Conservation (phyloP, 257 asterid genomes). For the Petunia axillaris region DNA sequence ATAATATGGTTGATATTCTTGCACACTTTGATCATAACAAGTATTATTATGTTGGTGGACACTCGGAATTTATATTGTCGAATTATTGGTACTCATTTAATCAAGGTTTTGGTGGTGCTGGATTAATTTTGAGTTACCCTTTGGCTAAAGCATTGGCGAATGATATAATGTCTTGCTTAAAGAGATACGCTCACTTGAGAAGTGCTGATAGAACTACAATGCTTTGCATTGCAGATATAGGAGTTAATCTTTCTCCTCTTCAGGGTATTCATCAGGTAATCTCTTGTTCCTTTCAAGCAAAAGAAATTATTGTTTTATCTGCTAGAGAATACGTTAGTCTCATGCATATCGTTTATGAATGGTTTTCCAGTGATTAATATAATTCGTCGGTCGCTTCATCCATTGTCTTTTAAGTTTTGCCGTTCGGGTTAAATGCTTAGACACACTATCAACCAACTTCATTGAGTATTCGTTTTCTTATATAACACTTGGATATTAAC, state of each 20-base stretch:
- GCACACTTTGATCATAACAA: conserved; percentile 38
- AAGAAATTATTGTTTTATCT: too few species aligned
- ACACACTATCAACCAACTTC: neutral
- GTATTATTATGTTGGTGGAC: conserved; percentile 37
- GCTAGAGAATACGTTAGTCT: too few species aligned
- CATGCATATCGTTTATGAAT: too few species aligned
- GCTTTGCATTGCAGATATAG: conserved; percentile 39
- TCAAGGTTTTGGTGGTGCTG: conserved; percentile 46
- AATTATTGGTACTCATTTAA: conserved; percentile 32
- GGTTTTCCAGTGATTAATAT: too few species aligned
- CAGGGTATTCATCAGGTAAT: conserved; percentile 44
- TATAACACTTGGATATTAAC: neutral
- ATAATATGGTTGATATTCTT: conserved; percentile 37
- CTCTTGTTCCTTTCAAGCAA: neutral
- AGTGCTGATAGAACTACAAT: conserved; percentile 34
- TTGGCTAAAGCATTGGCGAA: conserved; percentile 35
- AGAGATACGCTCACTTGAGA: conserved; percentile 30
- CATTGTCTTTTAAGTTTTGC: too few species aligned
- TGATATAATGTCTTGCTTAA: conserved; percentile 33
- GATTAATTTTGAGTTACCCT: conserved; percentile 40
- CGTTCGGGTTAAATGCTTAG: too few species aligned
- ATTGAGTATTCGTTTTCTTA: neutral
- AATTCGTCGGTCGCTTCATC: too few species aligned
- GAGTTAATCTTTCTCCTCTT: conserved; percentile 39
- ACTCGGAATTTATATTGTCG: conserved; percentile 32